Percentiles rank a stretch among this genome's conserved stretches.
Conservation (phyloP, 2,329 filamentous ascomycete species). For the Calonectria pauciramosa region DNA sequence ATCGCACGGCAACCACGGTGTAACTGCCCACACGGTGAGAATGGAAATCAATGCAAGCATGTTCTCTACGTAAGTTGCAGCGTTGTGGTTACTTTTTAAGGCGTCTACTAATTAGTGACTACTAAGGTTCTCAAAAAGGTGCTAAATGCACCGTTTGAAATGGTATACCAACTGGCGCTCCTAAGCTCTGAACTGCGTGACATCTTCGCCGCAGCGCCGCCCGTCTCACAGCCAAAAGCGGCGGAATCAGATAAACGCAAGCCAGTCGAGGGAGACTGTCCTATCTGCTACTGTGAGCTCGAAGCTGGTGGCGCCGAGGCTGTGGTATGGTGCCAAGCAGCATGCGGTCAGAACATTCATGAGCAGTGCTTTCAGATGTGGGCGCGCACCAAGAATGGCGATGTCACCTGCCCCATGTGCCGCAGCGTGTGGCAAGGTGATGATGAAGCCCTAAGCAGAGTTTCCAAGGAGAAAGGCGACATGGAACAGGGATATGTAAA, state of each 20-base stretch:
- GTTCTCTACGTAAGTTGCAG: constrained; percentile 65
- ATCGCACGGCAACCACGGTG: constrained; percentile 67
- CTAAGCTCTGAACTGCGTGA: constrained; percentile 69
- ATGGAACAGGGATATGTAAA: constrained; percentile 72
- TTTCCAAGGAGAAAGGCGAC: constrained; percentile 56
- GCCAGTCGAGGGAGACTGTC: constrained; percentile 66
- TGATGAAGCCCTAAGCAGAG: constrained; percentile 55
- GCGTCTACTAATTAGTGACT: background rate
- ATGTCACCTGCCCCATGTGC: constrained; percentile 73
- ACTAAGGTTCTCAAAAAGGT: constrained; percentile 68
- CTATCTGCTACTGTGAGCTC: constrained; percentile 69
- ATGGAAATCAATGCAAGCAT: constrained; percentile 75
- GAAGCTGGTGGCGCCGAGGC: constrained; percentile 51
- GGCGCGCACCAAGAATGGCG: constrained; percentile 59
- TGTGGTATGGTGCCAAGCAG: constrained; percentile 65
- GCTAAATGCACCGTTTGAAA: constrained; percentile 67
- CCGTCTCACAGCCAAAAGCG: constrained; percentile 55
- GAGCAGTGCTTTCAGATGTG: constrained; percentile 67
- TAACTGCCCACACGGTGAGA: constrained; percentile 66
- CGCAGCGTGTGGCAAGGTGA: constrained; percentile 69
- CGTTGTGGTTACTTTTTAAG: accelerated
- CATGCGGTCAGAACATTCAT: constrained; percentile 70
- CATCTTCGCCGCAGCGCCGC: constrained; percentile 69
- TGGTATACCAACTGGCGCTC: constrained; percentile 74
- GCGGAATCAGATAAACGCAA: constrained; percentile 57